Percentiles rank a stretch among this genome's conserved stretches.
Evolutionary conservation across 2,329 filamentous ascomycete species (phyloP).

Genomic region (Colletotrichum costaricense): DNA sequence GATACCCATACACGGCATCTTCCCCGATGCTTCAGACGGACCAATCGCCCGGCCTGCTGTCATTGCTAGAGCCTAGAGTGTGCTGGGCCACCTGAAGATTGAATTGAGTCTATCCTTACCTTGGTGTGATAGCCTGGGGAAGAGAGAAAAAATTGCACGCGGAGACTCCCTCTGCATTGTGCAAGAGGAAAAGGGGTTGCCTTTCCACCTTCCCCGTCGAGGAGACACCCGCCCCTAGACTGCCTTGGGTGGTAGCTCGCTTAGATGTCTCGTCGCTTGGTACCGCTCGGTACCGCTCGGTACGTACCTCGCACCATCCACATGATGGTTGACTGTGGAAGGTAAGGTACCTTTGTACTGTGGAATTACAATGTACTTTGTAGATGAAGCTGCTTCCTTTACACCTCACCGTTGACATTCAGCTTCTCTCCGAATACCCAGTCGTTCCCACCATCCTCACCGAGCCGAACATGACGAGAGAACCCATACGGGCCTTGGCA

Average conservation of each 20-base stretch:
- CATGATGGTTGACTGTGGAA: not conserved
- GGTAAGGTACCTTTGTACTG: too few relatives aligned
- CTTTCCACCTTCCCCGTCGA: conserved; percentile 7
- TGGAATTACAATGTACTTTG: too few relatives aligned
- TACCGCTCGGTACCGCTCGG: not conserved
- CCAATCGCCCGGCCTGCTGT: not conserved
- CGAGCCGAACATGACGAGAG: not conserved
- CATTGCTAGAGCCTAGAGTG: not conserved
- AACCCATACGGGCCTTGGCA: not conserved
- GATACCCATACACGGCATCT: not conserved
- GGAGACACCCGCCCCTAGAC: not conserved
- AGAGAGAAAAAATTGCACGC: not conserved
- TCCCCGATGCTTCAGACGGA: not conserved
- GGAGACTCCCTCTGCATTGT: not conserved
- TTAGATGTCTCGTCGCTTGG: not conserved
- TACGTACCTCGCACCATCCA: not conserved
- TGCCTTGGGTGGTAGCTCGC: not conserved
- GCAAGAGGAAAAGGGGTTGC: conserved; percentile 2
- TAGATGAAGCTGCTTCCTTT: not conserved
- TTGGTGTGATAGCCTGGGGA: not conserved
- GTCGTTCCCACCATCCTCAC: not conserved
- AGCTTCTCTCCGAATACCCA: not conserved
- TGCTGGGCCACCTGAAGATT: not conserved
- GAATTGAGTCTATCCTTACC: not conserved
- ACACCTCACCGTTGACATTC: not conserved